These are phyloP conservation scores for Setomelanomma holmii DNA, from an alignment of 2,329 filamentous ascomycete genomes.

Conservation along the genomic window DNA sequence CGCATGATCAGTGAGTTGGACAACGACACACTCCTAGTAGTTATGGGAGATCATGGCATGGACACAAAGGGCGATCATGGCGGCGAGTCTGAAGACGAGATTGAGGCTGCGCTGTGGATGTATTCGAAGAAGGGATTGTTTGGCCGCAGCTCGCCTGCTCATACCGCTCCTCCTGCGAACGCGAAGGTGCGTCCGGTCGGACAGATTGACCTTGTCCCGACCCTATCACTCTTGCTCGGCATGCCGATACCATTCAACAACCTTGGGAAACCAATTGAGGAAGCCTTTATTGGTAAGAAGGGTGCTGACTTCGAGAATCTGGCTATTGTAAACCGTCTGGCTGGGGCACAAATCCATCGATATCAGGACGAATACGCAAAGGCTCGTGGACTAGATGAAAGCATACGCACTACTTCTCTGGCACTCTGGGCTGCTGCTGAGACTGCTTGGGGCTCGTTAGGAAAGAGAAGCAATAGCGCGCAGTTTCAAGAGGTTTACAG, in stretches of 20 bases:
- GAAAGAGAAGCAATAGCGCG: conserved; percentile 45
- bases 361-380: conserved; percentile 86
- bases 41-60: conserved; percentile 99
- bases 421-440: conserved; percentile 68
- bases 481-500: conserved; percentile 56
- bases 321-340: conserved; percentile 75
- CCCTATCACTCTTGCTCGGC: conserved; percentile 83
- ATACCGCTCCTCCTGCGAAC: conserved; percentile 65
- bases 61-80: conserved; percentile 96
- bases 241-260: conserved; percentile 97
- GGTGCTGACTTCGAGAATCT: conserved; percentile 79
- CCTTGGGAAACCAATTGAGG: conserved; percentile 88
- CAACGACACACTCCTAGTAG: conserved; percentile 84
- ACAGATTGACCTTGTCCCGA: conserved; percentile 96
- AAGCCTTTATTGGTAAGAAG: conserved; percentile 79
- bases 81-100: conserved; percentile 96
- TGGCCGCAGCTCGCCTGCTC: conserved; percentile 72
- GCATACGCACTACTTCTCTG: conserved; percentile 62
- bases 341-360: conserved; percentile 84
- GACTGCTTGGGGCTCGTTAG: conserved; percentile 57
- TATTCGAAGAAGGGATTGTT: conserved; percentile 90
- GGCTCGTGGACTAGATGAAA: conserved; percentile 72
- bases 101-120: conserved; percentile 97
- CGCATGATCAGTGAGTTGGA: conserved; percentile 76
- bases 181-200: conserved; percentile 78